Evolutionary conservation across 257 asterid genomes (phyloP).

Genomic region (Solanum tacnaense): DNA sequence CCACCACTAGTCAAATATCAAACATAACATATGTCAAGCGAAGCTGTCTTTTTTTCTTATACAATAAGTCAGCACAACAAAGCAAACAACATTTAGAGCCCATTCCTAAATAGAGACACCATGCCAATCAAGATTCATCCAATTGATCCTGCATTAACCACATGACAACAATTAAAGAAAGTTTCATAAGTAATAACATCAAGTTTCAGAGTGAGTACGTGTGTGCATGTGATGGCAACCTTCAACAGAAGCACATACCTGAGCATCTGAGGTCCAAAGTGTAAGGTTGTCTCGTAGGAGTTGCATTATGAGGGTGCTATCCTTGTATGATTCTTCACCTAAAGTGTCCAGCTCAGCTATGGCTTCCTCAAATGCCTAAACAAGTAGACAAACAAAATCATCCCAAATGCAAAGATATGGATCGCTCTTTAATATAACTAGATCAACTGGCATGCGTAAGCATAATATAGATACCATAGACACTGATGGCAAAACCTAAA

Average conservation of each 20-base stretch:
- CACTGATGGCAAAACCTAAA: not conserved
- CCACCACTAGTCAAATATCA: not conserved
- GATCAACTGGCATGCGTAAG: not conserved
- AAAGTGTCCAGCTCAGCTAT: conserved; percentile 47
- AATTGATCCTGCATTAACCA: conserved; percentile 29
- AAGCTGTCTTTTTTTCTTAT: not conserved
- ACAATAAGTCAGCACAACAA: not conserved
- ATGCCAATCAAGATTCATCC: conserved; percentile 29
- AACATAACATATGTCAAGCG: not conserved
- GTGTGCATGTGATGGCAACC: not conserved
- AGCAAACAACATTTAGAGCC: conserved; percentile 28
- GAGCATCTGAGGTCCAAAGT: conserved; percentile 49
- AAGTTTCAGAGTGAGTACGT: not conserved
- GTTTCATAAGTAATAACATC: not conserved
- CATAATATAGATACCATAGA: not conserved
- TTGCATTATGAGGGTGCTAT: conserved; percentile 51
- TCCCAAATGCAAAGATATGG: not conserved
- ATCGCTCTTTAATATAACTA: not conserved
- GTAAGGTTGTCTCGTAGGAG: conserved; percentile 44
- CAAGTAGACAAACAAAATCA: not conserved
- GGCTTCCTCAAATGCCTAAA: conserved; percentile 45
- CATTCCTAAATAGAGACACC: conserved; percentile 25
- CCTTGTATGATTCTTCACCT: conserved; percentile 51
- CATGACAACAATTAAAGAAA: not conserved
- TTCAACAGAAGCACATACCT: conserved; percentile 14